Evolutionary conservation across 2,329 filamentous ascomycete genomes (phyloP).

Genomic region (Ophiostoma sp.): DNA sequence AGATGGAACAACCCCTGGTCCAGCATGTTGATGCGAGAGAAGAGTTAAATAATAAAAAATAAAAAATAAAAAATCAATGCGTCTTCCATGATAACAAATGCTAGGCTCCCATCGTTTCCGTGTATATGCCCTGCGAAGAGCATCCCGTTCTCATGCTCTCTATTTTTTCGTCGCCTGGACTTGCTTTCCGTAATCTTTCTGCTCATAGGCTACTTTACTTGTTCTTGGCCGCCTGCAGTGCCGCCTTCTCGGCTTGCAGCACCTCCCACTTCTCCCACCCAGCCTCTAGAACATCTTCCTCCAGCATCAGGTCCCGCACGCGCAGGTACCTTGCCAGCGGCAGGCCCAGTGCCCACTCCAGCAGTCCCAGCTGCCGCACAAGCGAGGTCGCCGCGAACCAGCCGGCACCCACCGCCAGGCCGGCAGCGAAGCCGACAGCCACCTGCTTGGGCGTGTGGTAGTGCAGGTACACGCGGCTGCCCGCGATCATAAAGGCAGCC

Average conservation of each 20-base stretch:
- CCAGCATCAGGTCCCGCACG: conserved; percentile 75
- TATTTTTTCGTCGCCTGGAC: not conserved
- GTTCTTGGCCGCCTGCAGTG: conserved; percentile 34
- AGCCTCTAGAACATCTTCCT: conserved; percentile 83
- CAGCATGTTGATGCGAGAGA: not conserved
- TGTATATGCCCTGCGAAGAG: not conserved
- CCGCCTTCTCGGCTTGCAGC: conserved; percentile 34
- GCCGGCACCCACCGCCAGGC: conserved; percentile 60
- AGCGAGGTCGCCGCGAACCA: conserved; percentile 75
- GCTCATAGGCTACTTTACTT: conserved; percentile 34
- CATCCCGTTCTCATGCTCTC: not conserved
- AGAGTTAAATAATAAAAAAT: not conserved
- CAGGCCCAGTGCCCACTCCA: conserved; percentile 67
- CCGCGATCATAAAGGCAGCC: conserved; percentile 65
- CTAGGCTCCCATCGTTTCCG: not conserved
- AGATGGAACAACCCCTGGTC: too few relatives aligned
- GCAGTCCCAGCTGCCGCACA: conserved; percentile 60
- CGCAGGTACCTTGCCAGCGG: conserved; percentile 61
- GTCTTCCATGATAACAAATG: not conserved
- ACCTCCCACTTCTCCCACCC: conserved; percentile 91
- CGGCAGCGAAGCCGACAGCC: conserved; percentile 68
- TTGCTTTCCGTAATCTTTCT: not conserved
- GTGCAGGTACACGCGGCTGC: conserved; percentile 81
- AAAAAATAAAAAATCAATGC: not conserved
- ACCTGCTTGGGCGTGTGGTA: conserved; percentile 92